Conservation (phyloP, 2,329 filamentous ascomycete genomes). For the Fulvia fulva region DNA sequence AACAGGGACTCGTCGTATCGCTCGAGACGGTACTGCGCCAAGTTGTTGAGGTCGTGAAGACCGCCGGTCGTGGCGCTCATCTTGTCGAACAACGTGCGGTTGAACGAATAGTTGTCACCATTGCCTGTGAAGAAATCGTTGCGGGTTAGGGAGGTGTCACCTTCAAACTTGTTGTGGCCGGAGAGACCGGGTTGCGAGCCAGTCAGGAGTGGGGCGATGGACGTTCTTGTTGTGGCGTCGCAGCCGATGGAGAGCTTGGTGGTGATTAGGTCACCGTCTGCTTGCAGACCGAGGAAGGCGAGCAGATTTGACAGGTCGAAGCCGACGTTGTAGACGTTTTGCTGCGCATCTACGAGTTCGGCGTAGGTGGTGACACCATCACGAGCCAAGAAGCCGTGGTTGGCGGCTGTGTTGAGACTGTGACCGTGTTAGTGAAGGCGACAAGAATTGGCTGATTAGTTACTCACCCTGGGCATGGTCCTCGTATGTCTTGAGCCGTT, state of each 20-base stretch:
- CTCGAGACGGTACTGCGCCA: constrained; percentile 39
- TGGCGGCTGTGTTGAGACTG: constrained; percentile 42
- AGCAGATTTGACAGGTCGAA: constrained; percentile 41
- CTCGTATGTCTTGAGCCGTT: constrained; percentile 39
- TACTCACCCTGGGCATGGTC: constrained; percentile 18
- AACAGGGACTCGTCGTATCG: constrained; percentile 39
- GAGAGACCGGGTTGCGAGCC: constrained; percentile 42
- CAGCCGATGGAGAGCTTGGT: constrained; percentile 45
- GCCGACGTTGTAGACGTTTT: constrained; percentile 45
- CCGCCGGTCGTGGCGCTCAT: constrained; percentile 35
- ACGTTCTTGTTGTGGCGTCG: constrained; percentile 43
- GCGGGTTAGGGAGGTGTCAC: constrained; percentile 41
- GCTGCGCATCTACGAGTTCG: constrained; percentile 44
- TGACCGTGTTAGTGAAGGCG: constrained; percentile 42
- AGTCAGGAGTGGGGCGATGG: constrained; percentile 31
- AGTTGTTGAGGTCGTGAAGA: constrained; percentile 37
- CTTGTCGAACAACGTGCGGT: constrained; percentile 38
- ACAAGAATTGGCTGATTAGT: constrained; percentile 24
- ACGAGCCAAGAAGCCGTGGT: constrained; percentile 42
- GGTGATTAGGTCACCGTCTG: constrained; percentile 41
- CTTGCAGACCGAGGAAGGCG: constrained; percentile 38
- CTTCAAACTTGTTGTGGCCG: constrained; percentile 43
- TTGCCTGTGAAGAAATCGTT: constrained; percentile 39
- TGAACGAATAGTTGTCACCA: constrained; percentile 40
- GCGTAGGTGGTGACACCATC: constrained; percentile 42